Evolutionary conservation across 2,329 filamentous ascomycete genomes (phyloP).

Genomic region (Madurella fahalii): DNA sequence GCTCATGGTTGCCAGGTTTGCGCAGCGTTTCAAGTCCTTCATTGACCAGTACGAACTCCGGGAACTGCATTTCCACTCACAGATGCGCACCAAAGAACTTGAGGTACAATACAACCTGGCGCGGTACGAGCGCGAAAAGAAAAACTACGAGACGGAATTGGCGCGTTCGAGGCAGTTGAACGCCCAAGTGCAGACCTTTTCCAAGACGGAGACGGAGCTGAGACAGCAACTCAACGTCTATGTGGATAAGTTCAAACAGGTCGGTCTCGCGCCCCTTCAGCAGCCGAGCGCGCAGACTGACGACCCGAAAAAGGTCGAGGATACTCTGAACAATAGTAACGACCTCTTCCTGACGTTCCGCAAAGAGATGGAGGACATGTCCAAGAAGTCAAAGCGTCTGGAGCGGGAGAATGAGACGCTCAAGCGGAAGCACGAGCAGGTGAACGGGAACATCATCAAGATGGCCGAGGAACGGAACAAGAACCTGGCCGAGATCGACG

Average conservation of each 20-base stretch:
- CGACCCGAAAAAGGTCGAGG: conserved; percentile 69
- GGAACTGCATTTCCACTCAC: conserved; percentile 87
- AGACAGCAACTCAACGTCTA: conserved; percentile 96
- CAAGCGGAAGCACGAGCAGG: conserved; percentile 88
- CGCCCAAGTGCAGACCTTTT: conserved; percentile 88
- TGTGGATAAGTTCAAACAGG: conserved; percentile 99
- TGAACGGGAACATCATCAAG: conserved; percentile 89
- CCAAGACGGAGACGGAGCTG: conserved; percentile 90
- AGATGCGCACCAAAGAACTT: conserved; percentile 90
- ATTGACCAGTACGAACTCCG: conserved; percentile 96
- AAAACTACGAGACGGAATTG: conserved; percentile 77
- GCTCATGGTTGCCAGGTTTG: conserved; percentile 60
- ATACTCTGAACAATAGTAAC: conserved; percentile 97
- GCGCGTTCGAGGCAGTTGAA: conserved; percentile 80
- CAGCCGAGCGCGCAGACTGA: conserved; percentile 25
- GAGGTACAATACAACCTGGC: conserved; percentile 91
- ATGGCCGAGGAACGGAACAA: conserved; percentile 92
- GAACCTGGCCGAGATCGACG: conserved; percentile 70
- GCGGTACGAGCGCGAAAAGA: conserved; percentile 84
- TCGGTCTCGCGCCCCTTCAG: conserved; percentile 44
- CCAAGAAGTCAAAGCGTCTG: conserved; percentile 93
- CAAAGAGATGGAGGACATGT: conserved; percentile 99
- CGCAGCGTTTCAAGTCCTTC: conserved; percentile 86
- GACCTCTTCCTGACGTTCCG: conserved; percentile 94
- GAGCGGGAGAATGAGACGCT: conserved; percentile 94